phyloP scores from a whole-genome alignment of 1,284 basidiomycete genomes.

The Cryptococcus amylolentus region DNA sequence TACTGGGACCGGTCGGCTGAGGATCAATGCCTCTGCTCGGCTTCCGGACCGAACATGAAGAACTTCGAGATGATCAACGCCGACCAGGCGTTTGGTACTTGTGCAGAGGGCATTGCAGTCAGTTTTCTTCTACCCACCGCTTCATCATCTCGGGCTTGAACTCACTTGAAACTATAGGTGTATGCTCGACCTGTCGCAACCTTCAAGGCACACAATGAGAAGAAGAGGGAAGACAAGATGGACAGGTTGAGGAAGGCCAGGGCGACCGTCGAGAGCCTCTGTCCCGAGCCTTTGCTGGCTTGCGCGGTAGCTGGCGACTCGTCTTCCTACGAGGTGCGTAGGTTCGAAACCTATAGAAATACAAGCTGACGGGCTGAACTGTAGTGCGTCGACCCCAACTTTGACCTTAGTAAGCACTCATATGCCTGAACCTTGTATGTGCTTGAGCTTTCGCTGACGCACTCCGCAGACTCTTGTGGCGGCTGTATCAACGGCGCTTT shows the following conservation, averaged over 20 bases:
- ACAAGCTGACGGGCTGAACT: not conserved
- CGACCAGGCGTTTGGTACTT: not conserved
- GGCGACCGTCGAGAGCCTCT: not conserved
- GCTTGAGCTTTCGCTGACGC: not conserved
- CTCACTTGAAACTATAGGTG: not conserved
- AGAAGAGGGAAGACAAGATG: not conserved
- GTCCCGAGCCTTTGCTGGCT: constrained; percentile 11
- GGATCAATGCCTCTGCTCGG: constrained; percentile 7
- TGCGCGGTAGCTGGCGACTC: constrained; percentile 9
- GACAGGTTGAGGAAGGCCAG: not conserved
- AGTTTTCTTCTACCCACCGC: not conserved
- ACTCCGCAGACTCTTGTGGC: constrained; percentile 11
- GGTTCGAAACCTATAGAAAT: not conserved
- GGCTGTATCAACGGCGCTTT: constrained; percentile 16
- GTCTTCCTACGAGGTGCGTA: constrained; percentile 4
- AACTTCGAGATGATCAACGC: not conserved
- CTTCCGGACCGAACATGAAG: not conserved
- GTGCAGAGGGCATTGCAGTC: not conserved
- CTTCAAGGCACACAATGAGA: not conserved
- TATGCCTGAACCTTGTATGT: too few species aligned
- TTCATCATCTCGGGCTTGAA: not conserved
- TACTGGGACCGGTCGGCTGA: constrained; percentile 5
- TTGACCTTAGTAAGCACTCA: constrained; percentile 9
- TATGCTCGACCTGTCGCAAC: not conserved
- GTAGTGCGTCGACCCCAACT: constrained; percentile 13